Conservation (phyloP, 192 early-diverging fungal species). For the Glomus cerebriforme region DNA sequence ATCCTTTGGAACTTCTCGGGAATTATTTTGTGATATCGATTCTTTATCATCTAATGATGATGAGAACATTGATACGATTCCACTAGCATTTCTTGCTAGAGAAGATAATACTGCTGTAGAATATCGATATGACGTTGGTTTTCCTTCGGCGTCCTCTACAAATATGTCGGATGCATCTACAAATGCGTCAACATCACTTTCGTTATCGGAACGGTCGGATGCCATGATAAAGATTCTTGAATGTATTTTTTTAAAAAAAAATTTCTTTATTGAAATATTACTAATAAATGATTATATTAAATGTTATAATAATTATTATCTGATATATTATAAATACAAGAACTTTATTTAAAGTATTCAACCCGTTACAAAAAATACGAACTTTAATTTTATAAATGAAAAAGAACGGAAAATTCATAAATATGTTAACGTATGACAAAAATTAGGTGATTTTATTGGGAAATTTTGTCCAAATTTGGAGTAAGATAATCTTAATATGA, state of each 20-base stretch:
- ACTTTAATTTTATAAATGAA: too few relatives aligned
- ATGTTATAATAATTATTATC: too few relatives aligned
- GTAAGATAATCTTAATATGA: too few relatives aligned
- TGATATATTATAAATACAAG: too few relatives aligned
- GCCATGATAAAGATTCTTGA: neutral
- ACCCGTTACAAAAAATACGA: too few relatives aligned
- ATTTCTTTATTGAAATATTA: too few relatives aligned
- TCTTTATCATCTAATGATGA: neutral
- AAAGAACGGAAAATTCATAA: too few relatives aligned
- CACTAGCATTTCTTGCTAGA: neutral
- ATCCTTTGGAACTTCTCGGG: neutral
- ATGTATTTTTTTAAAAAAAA: neutral
- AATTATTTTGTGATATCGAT: neutral
- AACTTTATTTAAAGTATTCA: too few relatives aligned
- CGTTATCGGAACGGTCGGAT: neutral
- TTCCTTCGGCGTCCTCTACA: slow-evolving; percentile 6
- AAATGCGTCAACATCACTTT: neutral
- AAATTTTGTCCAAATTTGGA: too few relatives aligned
- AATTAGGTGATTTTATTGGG: too few relatives aligned
- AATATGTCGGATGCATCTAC: neutral
- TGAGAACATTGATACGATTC: neutral
- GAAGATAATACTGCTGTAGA: slow-evolving; percentile 18
- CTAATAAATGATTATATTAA: too few relatives aligned
- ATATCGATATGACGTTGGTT: slow-evolving; percentile 1
- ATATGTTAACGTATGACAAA: too few relatives aligned